These are phyloP conservation scores for Perkinsus olseni DNA, from an alignment of 169 alveolate genomes.

Conservation along the genomic window DNA sequence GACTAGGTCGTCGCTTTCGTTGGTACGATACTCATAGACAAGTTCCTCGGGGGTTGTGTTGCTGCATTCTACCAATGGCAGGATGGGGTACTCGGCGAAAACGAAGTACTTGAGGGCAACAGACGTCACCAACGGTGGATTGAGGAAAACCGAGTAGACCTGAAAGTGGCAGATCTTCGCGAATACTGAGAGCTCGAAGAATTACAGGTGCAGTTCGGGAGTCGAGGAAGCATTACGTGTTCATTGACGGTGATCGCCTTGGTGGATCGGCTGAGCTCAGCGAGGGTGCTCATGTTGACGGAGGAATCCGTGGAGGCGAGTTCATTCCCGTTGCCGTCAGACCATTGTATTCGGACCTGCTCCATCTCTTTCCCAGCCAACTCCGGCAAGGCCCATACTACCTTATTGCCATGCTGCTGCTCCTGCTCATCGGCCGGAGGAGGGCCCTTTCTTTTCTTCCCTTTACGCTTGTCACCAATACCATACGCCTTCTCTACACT, in stretches of 20 bases:
- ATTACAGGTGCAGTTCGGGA: neutral
- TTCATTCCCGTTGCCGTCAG: neutral
- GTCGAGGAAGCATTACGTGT: neutral
- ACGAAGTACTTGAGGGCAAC: neutral
- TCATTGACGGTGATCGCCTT: neutral
- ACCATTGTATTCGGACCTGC: neutral
- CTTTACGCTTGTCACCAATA: neutral
- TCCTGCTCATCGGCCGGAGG: neutral
- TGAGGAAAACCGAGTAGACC: neutral
- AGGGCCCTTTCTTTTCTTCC: neutral
- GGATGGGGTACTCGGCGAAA: neutral
- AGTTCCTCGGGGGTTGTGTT: neutral
- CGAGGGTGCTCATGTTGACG: neutral
- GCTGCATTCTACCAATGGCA: neutral
- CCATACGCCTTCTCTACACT: neutral
- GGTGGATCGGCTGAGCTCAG: neutral
- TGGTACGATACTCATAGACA: neutral
- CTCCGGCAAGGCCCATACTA: neutral
- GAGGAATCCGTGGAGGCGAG: neutral
- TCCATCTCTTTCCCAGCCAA: neutral
- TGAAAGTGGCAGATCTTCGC: too few relatives aligned
- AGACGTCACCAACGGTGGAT: neutral
- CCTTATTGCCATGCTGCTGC: neutral
- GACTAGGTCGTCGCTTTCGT: neutral
- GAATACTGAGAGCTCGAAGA: too few relatives aligned